Evolutionary conservation across 163 green algal species (phyloP).

Genomic region (Chlamydomonas reinhardtii): DNA sequence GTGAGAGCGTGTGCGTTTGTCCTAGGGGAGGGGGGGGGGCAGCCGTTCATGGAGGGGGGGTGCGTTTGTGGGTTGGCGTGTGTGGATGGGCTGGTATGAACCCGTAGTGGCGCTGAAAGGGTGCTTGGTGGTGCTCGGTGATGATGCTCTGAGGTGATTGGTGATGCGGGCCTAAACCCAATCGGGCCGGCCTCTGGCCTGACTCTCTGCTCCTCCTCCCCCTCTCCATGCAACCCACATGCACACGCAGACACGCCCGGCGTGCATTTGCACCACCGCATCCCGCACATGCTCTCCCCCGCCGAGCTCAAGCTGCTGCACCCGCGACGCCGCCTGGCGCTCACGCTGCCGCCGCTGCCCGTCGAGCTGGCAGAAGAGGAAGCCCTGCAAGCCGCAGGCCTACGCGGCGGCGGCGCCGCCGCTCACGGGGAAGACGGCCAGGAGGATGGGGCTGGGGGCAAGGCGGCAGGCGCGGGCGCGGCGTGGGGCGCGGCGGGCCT

Average conservation of each 20-base stretch:
- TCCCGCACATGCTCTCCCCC: slow-evolving; percentile 88
- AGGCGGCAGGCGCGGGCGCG: neutral
- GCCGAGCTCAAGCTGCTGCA: slow-evolving; percentile 82
- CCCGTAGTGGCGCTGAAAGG: too few relatives aligned
- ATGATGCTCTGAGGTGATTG: too few relatives aligned
- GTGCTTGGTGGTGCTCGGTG: too few relatives aligned
- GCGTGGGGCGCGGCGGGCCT: neutral
- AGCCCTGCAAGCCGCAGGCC: neutral
- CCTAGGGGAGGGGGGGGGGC: neutral
- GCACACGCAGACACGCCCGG: slow-evolving; percentile 84
- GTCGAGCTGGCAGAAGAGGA: slow-evolving; percentile 53
- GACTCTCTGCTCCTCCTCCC: neutral
- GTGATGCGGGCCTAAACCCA: too few relatives aligned
- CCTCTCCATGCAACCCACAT: too few relatives aligned
- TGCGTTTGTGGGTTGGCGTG: too few relatives aligned
- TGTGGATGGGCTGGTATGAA: too few relatives aligned
- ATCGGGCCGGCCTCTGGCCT: too few relatives aligned
- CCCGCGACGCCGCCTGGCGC: slow-evolving; percentile 69
- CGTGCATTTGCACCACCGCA: slow-evolving; percentile 92
- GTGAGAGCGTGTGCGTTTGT: slow-evolving; percentile 52
- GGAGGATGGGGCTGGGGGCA: neutral
- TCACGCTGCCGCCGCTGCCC: slow-evolving; percentile 69
- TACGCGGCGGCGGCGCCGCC: neutral
- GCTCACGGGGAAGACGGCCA: neutral
- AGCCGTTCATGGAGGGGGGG: too few relatives aligned